phyloP scores from a whole-genome alignment of 2,329 filamentous ascomycete species.

The Ceratocystis diversiconidia region DNA sequence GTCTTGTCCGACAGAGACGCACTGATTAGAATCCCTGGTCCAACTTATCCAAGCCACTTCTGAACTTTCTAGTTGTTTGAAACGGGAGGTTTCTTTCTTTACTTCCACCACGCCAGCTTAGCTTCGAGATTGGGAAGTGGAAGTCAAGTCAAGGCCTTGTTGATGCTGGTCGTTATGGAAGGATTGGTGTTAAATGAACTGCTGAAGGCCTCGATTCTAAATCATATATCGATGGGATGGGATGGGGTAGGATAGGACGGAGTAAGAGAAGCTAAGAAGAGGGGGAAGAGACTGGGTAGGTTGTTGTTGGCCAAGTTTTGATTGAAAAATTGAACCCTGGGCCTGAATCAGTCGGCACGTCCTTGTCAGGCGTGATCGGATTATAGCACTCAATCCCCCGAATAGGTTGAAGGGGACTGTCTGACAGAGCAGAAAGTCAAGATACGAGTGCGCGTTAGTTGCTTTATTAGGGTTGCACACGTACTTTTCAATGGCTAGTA shows the following conservation, averaged over 20 bases:
- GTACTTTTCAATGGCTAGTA: conserved; percentile 1
- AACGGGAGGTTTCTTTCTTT: conserved; percentile 1
- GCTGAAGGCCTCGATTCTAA: not conserved
- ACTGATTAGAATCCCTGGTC: conserved; percentile 11
- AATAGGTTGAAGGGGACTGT: conserved; percentile 2
- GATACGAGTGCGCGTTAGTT: not conserved
- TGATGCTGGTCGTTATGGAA: not conserved
- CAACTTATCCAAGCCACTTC: conserved; percentile 7
- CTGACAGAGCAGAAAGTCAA: conserved; percentile 5
- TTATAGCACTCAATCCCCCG: conserved; percentile 3
- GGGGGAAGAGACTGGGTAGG: not conserved
- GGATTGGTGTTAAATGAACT: not conserved
- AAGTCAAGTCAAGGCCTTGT: not conserved
- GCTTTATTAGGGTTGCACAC: conserved; percentile 5
- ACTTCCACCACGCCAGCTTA: not conserved
- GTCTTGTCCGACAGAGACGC: conserved; percentile 13
- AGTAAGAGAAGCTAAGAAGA: not conserved
- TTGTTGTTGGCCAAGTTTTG: not conserved
- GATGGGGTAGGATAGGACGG: not conserved
- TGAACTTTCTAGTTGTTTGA: not conserved
- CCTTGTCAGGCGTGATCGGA: conserved; percentile 1
- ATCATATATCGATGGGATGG: not conserved
- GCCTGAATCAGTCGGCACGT: not conserved
- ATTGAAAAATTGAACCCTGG: conserved; percentile 4
- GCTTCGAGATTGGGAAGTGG: not conserved